Conservation (phyloP, 768 basidiomycete species). For the Hericium rajendrae region DNA sequence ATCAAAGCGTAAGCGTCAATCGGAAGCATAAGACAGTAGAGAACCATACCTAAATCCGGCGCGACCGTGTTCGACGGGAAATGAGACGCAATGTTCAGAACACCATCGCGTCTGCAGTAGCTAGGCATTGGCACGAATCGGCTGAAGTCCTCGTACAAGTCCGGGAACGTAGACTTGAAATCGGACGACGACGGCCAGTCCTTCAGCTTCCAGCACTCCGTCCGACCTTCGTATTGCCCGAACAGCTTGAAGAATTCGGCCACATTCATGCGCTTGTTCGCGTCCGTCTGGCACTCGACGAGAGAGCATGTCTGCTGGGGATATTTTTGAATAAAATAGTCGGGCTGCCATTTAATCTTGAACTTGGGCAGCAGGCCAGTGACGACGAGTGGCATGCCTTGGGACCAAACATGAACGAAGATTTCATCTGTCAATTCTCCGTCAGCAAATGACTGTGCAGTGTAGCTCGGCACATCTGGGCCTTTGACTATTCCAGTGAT, state of each 20-base stretch:
- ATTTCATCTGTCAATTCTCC: constrained; percentile 43
- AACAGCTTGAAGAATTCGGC: constrained; percentile 74
- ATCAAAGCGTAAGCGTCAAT: too few species aligned
- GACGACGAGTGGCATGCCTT: constrained; percentile 73
- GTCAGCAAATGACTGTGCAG: constrained; percentile 36
- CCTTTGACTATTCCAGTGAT: not conserved
- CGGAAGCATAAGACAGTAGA: not conserved
- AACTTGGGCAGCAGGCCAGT: constrained; percentile 55
- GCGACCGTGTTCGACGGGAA: constrained; percentile 72
- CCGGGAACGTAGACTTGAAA: constrained; percentile 76
- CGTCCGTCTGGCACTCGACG: constrained; percentile 74
- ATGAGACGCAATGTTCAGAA: constrained; percentile 81
- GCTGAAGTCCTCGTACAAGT: constrained; percentile 79
- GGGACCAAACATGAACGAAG: constrained; percentile 64
- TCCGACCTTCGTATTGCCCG: constrained; percentile 51
- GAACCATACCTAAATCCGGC: constrained; percentile 63
- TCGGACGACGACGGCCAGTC: constrained; percentile 91
- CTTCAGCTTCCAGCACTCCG: constrained; percentile 69
- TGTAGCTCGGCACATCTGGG: constrained; percentile 21
- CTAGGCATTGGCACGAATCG: constrained; percentile 78
- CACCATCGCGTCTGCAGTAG: constrained; percentile 86
- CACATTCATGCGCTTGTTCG: constrained; percentile 53
- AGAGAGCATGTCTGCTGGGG: constrained; percentile 57
- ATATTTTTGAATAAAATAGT: constrained; percentile 67
- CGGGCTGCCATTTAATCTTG: constrained; percentile 69